Base-by-base conservation (phyloP, 305 asterid species). In the Fraxinus sp. region DNA sequence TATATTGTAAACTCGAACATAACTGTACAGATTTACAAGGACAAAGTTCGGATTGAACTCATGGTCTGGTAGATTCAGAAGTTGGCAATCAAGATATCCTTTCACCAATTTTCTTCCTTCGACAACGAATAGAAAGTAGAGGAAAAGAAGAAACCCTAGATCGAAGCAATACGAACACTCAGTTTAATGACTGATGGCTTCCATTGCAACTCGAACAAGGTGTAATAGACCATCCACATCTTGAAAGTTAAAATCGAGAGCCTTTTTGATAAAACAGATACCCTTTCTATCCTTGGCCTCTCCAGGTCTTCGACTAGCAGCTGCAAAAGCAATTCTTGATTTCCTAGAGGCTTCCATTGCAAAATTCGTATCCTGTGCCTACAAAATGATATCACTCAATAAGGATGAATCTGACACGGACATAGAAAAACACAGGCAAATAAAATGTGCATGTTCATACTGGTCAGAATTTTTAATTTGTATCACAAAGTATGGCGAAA, bases 291-390 rank as follows among this genome's bases (percentile, higher is more conserved):
- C 85, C 59, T 88, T 78, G 77, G 93, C 84, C 82, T 93, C 96
- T 75, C 91, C 91, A 8, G 82, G 88, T 90, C 87, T 89, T 39
- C 92, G 85, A 77, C 88, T 80, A 84, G 93, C 94, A 73, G 95
- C 90, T 68, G 93, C 86, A 81, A 91, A 91, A 77, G 97, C 92
- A 37, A 77, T 86, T 83, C 94, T 89, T 59, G 98, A 92, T 92
- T 93, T 97, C 85, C 95, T 89, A 30, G 98, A 90, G 82, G 97
- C 98, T 87, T 93, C 98, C 98, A 97, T 97, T 32, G 98, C 98
- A 82, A 83, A 87, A 82, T 82, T 92, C 77, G 90, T 97, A 85
- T 92, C 96, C 76, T 90, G 97, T 68, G 97, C 97, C 99, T 95
- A 84, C 79, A 88, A 84, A 80, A 78, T 79, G 78, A 73, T 77